Base-by-base conservation (phyloP, 2,329 filamentous ascomycete genomes). In the Neopestalotiopsis sp. region DNA sequence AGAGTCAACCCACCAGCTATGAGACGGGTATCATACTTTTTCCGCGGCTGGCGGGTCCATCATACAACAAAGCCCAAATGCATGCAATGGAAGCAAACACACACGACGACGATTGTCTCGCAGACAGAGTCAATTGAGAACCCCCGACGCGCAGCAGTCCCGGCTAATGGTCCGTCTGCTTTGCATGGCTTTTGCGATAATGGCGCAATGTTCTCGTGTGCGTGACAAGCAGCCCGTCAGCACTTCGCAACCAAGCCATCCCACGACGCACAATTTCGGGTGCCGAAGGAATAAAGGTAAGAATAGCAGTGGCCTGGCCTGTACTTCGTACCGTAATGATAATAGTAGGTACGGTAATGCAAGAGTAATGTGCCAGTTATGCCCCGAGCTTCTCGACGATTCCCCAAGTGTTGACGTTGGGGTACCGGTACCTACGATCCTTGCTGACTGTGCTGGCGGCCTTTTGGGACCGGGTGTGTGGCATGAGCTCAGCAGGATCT, bases 361-460 rank as follows among this genome's bases (percentile, higher is more conserved):
- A 38, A 38, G 34, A 38, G 34, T 38, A 53, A 17, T 53, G 45
- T 17, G 45, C 45, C 14, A 28, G n/a, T 24, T 6, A 59, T 34
- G 57, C 24, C 30, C 57, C 24, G 30, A 59, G 30, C 57, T 59
- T 30, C 24, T 34, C 57, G 57, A 59, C 24, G 57, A 59, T 34
- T 38, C 65, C 57, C 65, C 38, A 69, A 69, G 71, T 73, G 76
- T 75, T 76, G 74, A 69, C 74, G 77, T 78, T 78, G 77, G 75
- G 76, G 76, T 78, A 78, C 73, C 73, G 70, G 74, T 77, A 78
- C 76, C 67, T 73, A 30, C 49, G 61, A 53, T 53, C 42, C 17
- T 61, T 53, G 59, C 24, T 67, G 57, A 56, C 42, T 56, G 45
- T 38, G 57, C 62, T 59, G 62, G 67, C 67, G 34, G 34, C 5